Percentiles rank a stretch among this genome's conserved stretches.
Evolutionary conservation across 2,329 filamentous ascomycete species (phyloP).

Genomic region (Venturia effusa): DNA sequence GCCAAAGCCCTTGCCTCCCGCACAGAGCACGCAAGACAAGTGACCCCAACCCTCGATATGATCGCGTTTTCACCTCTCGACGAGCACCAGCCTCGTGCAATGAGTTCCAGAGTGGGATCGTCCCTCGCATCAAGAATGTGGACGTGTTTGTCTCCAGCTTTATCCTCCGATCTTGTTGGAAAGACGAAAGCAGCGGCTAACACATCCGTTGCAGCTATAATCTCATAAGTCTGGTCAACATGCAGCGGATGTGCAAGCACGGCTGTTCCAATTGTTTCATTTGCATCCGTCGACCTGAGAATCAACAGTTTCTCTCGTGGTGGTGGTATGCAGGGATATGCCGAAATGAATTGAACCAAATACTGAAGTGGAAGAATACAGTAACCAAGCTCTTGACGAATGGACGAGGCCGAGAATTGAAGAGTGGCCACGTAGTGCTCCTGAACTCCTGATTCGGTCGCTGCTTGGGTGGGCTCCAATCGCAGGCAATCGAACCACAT

Average conservation of each 20-base stretch:
- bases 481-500: slow-evolving; percentile 17
- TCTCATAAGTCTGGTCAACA: slow-evolving; percentile 24
- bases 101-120: slow-evolving; percentile 55
- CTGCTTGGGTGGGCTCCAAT: slow-evolving; percentile 1
- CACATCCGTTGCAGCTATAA: slow-evolving; percentile 24
- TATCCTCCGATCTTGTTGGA: slow-evolving; percentile 13
- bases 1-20: slow-evolving; percentile 62
- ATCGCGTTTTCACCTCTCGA: slow-evolving; percentile 65
- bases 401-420: neutral
- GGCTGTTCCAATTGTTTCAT: neutral
- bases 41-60: slow-evolving; percentile 54
- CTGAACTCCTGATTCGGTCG: neutral
- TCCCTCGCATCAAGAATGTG: slow-evolving; percentile 41
- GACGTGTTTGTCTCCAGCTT: slow-evolving; percentile 17
- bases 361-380: slow-evolving; percentile 28
- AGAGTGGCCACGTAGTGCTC: neutral
- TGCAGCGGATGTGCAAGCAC: slow-evolving; percentile 31
- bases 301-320: slow-evolving; percentile 15
- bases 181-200: slow-evolving; percentile 19
- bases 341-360: slow-evolving; percentile 44
- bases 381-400: neutral
- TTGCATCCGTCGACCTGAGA: neutral
- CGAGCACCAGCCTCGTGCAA: slow-evolving; percentile 63
- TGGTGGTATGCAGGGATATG: slow-evolving; percentile 42
- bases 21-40: slow-evolving; percentile 63